A percentile compares a stretch with the other conserved stretches of the same genome.
Evolutionary conservation across 768 basidiomycete species (phyloP).

Genomic region (Russula vinacea): DNA sequence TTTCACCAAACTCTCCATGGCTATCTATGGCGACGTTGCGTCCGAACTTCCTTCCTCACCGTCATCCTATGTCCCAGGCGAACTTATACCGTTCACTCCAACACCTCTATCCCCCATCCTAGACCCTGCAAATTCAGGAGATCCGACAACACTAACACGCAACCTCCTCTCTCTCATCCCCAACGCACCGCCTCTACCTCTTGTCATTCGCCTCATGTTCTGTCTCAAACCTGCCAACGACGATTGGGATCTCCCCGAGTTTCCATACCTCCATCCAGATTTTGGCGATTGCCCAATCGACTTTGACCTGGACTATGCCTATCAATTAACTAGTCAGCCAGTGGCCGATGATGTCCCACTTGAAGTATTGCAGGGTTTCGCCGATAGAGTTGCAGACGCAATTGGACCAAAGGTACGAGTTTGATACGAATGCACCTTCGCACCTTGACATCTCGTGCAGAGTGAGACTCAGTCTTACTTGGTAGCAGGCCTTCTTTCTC

Average conservation of each 20-base stretch:
- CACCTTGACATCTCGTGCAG: conserved; percentile 36
- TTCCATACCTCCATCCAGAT: conserved; percentile 67
- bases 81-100: conserved; percentile 39
- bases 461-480: conserved; percentile 54
- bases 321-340: conserved; percentile 53
- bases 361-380: conserved; percentile 54
- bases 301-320: conserved; percentile 57
- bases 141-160: conserved; percentile 61
- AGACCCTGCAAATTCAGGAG: conserved; percentile 57
- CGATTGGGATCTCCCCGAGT: conserved; percentile 76
- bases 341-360: conserved; percentile 53
- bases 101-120: conserved; percentile 48
- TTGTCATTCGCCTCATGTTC: conserved; percentile 70
- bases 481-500: conserved; percentile 59
- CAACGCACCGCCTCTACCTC: conserved; percentile 57
- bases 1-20: conserved; percentile 63
- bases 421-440: no score
- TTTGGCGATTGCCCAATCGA: conserved; percentile 50
- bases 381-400: conserved; percentile 51
- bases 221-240: conserved; percentile 74
- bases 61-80: conserved; percentile 43
- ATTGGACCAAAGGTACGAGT: conserved; percentile 55
- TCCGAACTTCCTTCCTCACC: conserved; percentile 43
- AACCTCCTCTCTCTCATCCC: conserved; percentile 61
- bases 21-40: conserved; percentile 54